Evolutionary conservation across 2,329 filamentous ascomycete genomes (phyloP), one percentile per base, ranked within the genome.

Genomic region (Laburnicola sp.): DNA sequence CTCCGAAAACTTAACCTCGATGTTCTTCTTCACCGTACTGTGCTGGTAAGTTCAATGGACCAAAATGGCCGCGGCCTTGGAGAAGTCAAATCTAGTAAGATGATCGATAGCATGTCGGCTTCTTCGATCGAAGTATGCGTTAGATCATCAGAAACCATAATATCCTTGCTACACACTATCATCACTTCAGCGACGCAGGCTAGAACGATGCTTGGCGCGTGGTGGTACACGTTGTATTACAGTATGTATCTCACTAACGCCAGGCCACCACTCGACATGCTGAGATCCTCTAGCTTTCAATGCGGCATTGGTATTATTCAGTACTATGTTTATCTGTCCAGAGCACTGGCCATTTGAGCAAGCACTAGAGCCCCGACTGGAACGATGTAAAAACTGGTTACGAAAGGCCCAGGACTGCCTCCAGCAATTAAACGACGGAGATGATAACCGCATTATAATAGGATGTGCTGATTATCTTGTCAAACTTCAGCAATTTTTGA

Each of bases 191-290:
- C 54, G 2, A 51, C 50, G n/a, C 44, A 53, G 46, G 52, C 48
- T 16, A 42, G 53, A 22, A 53, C 63, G 23, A 53, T 72, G 2
- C 60, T 75, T 2, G 74, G 73, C 2, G 73, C 73, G 4, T 75
- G 74, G 73, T 76, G 73, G 71, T 76, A 74, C 51, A 66, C 68
- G 21, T 57, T 76, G 6, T 75, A 76, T 49, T 76, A 75, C 52
- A 50, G 60, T 58, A 68, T 56, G 52, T 63, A 5, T 4, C 6
- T 26, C 32, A 8, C 39, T 30, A 26, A 8, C 3, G 5, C 23
- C 9, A 7, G 26, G 21, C 22, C 6, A 10, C 10, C 28, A 6
- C 10, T 6, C 28, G 28, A 7, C n/a, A 8, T 37, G 22, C 31
- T 36, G 23, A 23, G 21, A 8, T 10, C 11, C 1, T 8, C 51